A percentile compares a stretch with the other conserved stretches of the same genome.
Conservation (phyloP, 257 asterid species). For the Orobanche coerulescens region DNA sequence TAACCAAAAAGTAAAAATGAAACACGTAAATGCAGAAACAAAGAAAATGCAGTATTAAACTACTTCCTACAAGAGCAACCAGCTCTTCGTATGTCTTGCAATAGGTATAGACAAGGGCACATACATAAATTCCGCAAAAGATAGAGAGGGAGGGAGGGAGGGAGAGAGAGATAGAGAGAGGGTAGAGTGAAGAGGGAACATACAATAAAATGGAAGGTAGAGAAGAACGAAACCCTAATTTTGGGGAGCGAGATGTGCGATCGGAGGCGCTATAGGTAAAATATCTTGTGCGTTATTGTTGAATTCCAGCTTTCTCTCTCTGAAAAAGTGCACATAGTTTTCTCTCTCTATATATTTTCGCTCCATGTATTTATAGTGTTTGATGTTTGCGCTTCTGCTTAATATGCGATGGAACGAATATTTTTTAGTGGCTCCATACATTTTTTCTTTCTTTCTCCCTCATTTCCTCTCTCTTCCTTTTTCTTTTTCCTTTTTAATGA, state of each 20-base stretch:
- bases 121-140: background rate
- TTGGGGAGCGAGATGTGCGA: constrained; percentile 31
- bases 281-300: constrained; percentile 28
- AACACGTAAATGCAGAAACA: constrained; percentile 18
- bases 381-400: constrained; percentile 32
- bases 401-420: constrained; percentile 30
- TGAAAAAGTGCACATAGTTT: constrained; percentile 19
- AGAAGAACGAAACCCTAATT: constrained; percentile 31
- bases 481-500: background rate
- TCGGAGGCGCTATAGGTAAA: constrained; percentile 27
- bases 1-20: background rate
- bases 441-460: constrained; percentile 9
- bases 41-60: background rate
- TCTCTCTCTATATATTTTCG: background rate
- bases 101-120: background rate
- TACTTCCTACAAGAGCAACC: background rate
- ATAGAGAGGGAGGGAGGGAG: background rate
- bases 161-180: no score
- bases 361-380: constrained; percentile 19
- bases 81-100: background rate
- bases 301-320: constrained; percentile 23
- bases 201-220: constrained; percentile 26
- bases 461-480: background rate
- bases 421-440: constrained; percentile 24
- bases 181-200: constrained; percentile 11